Base-by-base conservation (phyloP, 2,329 filamentous ascomycete species). In the Sarocladium kiliense region DNA sequence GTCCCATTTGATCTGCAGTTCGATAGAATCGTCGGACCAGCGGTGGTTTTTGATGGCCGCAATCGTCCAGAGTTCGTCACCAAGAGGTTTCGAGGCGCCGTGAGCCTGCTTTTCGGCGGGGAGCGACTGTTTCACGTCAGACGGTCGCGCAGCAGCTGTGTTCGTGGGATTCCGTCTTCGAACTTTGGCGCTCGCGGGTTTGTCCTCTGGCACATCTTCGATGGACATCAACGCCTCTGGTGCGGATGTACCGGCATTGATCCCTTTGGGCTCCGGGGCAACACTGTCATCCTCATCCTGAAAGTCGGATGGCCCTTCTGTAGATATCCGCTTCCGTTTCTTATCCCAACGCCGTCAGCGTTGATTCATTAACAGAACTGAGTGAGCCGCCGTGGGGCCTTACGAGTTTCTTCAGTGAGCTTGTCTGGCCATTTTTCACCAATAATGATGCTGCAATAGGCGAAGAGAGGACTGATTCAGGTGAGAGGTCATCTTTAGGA, bases 1-100 rank as follows among this genome's bases (percentile, higher is more conserved):
- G 6, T 63, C 63, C 70, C 70, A 72, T 23, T 68, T 58, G 3
- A 71, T 64, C 7, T 61, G 54, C 3, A 72, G 59, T 21, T 71
- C 60, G 0, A 72, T 63, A 10, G 60, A 55, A 53, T 67, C 61
- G 6, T 54, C 60, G 0, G 21, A 54, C 67, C 68, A 70, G 49
- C 68, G 68, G 34, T 71, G 57, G 7, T 61, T 36, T 11, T 11
- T 16, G 4, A 51, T 23, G 3, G 14, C 16, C 18, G 34, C n/a
- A 18, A 51, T 51, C 3, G 47, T 36, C 27, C 30, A 51, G 47
- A 51, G 30, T 16, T 23, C 47, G 7, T 21, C 47, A 9, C 10
- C 21, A n/a, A 10, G 10, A 49, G 7, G 10, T 30, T 45, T 32
- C 12, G 18, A 45, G 21, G 18, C 41, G 9, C 21, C 23, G n/a